These are phyloP conservation scores for Earliella scabrosa DNA, from an alignment of 1,284 basidiomycete genomes.

Conservation along the genomic window DNA sequence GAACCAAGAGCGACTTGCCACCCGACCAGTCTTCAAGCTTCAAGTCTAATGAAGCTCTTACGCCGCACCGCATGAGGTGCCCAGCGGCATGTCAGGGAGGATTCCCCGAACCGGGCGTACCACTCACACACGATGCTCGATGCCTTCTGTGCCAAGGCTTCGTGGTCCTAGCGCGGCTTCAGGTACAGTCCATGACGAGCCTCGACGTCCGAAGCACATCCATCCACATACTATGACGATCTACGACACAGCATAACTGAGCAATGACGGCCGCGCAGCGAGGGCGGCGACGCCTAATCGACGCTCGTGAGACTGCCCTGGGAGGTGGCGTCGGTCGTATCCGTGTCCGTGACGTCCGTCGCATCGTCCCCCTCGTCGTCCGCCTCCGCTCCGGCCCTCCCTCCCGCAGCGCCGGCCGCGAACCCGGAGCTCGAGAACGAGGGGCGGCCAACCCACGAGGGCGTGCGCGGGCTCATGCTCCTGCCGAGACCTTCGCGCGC, in stretches of 20 bases:
- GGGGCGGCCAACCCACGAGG: constrained; percentile 30
- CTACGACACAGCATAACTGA: background rate
- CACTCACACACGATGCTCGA: background rate
- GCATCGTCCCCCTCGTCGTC: constrained; percentile 36
- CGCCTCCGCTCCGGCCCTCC: constrained; percentile 35
- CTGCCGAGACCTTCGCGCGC: constrained; percentile 27
- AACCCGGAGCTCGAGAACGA: constrained; percentile 3
- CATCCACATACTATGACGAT: too few species aligned
- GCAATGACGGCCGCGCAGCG: background rate
- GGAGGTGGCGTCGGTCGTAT: constrained; percentile 42
- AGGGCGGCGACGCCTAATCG: constrained; percentile 40
- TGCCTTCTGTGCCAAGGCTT: background rate
- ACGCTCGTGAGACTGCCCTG: constrained; percentile 63
- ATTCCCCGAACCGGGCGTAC: too few species aligned
- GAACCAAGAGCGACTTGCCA: too few species aligned
- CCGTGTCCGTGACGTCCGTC: constrained; percentile 36
- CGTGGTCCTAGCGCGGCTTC: background rate
- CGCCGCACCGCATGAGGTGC: too few species aligned
- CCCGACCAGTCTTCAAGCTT: too few species aligned
- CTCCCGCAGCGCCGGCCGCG: constrained; percentile 20
- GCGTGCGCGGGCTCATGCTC: constrained; percentile 33
- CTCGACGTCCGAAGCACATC: too few species aligned
- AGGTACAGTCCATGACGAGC: background rate
- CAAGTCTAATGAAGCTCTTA: too few species aligned
- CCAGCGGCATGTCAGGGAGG: too few species aligned